A percentile compares a stretch with the other conserved stretches of the same genome.
phyloP scores from a whole-genome alignment of 1,139 yeast genomes.

The Taphrina wiesneri region DNA sequence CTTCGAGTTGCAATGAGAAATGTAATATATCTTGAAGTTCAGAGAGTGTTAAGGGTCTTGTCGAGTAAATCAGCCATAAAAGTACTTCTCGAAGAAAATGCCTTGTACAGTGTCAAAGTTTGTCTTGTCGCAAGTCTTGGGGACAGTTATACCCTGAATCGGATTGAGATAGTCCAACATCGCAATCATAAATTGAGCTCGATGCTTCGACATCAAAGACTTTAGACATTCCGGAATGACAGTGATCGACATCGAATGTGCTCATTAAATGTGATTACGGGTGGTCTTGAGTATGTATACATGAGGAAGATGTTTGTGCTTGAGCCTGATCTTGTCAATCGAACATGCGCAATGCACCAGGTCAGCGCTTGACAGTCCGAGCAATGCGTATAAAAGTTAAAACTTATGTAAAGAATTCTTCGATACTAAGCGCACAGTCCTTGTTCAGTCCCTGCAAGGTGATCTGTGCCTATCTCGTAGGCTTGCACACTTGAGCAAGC shows the following conservation, averaged over 20 bases:
- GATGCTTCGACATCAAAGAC: background rate
- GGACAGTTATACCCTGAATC: background rate
- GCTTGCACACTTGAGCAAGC: background rate
- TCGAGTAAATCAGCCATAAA: conserved; percentile 6
- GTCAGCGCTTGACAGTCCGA: too few species aligned
- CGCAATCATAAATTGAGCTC: background rate
- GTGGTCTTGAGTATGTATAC: too few species aligned
- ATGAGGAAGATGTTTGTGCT: too few species aligned
- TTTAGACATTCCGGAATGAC: background rate
- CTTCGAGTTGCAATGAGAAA: background rate
- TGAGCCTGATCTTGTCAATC: too few species aligned
- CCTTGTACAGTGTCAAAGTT: background rate
- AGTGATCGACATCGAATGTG: background rate
- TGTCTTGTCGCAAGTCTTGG: background rate
- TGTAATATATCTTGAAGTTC: conserved; percentile 9
- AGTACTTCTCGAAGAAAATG: background rate
- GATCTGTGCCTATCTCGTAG: background rate
- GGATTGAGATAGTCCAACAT: background rate
- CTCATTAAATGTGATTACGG: too few species aligned
- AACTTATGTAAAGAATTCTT: too few species aligned
- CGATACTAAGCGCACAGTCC: too few species aligned
- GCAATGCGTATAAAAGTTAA: too few species aligned
- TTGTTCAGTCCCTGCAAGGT: too few species aligned
- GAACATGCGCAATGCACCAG: too few species aligned
- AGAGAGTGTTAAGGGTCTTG: conserved; percentile 17